Conservation (phyloP, 1,139 yeast genomes). For the Pichia sp. region DNA sequence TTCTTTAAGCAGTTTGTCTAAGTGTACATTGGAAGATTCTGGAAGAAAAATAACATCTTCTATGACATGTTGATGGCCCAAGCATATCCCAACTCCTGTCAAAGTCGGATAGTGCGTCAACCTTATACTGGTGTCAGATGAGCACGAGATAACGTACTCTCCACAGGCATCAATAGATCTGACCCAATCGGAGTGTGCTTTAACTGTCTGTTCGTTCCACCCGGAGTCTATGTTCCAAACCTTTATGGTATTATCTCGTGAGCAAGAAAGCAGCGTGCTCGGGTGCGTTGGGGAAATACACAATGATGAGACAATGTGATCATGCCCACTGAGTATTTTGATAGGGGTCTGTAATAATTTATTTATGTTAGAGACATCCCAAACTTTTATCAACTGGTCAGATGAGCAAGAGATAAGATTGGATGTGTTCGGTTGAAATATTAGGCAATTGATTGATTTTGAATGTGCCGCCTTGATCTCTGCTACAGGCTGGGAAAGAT, state of each 20-base stretch:
- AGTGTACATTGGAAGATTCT: conserved; percentile 34
- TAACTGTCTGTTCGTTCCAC: conserved; percentile 55
- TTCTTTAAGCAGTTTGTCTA: conserved; percentile 37
- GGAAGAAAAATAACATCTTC: conserved; percentile 74
- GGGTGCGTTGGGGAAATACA: conserved; percentile 41
- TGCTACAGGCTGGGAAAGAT: conserved; percentile 58
- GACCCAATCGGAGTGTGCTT: conserved; percentile 90
- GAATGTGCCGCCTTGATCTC: conserved; percentile 68
- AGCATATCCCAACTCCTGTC: conserved; percentile 57
- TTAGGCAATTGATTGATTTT: conserved; percentile 56
- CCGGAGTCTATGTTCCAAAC: conserved; percentile 76
- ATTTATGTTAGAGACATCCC: conserved; percentile 17
- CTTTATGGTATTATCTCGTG: conserved; percentile 68
- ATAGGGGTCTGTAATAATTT: conserved; percentile 32
- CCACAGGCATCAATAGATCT: conserved; percentile 40
- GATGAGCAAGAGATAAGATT: conserved; percentile 46
- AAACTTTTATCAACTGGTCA: conserved; percentile 41
- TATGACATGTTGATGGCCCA: conserved; percentile 81
- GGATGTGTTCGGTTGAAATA: conserved; percentile 34
- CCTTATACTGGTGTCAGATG: conserved; percentile 75
- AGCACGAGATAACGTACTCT: conserved; percentile 64
- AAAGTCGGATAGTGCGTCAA: conserved; percentile 58
- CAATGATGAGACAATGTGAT: conserved; percentile 72
- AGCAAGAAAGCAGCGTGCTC: conserved; percentile 53
- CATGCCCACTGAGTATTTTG: conserved; percentile 79